phyloP scores from a whole-genome alignment of 495 filamentous ascomycete genomes.

The Aspergillus biplanus region DNA sequence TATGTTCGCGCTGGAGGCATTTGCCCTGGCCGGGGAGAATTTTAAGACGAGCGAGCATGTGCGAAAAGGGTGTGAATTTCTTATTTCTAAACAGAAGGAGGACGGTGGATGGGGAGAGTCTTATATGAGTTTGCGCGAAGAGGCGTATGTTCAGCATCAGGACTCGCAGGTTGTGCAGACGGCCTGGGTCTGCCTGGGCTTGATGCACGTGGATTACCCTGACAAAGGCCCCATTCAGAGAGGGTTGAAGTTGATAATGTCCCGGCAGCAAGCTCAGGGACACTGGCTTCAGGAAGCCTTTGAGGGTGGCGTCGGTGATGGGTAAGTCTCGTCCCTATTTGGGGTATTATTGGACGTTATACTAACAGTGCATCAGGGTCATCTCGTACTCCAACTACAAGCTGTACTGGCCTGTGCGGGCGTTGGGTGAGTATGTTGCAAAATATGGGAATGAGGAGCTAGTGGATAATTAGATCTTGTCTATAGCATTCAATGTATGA shows the following conservation, averaged over 20 bases:
- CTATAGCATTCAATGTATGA: background rate
- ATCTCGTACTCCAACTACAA: constrained; percentile 87
- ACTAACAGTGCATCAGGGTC: constrained; percentile 75
- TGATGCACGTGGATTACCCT: constrained; percentile 18
- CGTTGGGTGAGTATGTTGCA: constrained; percentile 12
- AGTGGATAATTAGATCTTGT: background rate
- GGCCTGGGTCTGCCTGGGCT: constrained; percentile 9
- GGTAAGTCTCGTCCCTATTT: constrained; percentile 76
- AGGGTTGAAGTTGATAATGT: constrained; percentile 19
- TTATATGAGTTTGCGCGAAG: constrained; percentile 2
- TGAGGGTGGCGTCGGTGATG: constrained; percentile 78
- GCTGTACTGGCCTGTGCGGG: constrained; percentile 16
- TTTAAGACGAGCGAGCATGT: background rate
- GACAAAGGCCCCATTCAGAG: constrained; percentile 11
- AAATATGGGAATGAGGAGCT: constrained; percentile 11
- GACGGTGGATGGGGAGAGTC: constrained; percentile 28
- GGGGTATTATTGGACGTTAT: constrained; percentile 52
- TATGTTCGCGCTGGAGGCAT: constrained; percentile 16
- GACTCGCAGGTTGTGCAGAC: constrained; percentile 19
- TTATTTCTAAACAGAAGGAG: constrained; percentile 21
- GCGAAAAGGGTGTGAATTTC: constrained; percentile 19
- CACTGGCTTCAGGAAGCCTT: constrained; percentile 89
- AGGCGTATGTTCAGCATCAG: constrained; percentile 5
- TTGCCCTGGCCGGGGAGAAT: background rate
- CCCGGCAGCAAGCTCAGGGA: constrained; percentile 16